These are phyloP conservation scores for Alternaria brassicicola DNA, from an alignment of 2,329 filamentous ascomycete species.

Conservation along the genomic window DNA sequence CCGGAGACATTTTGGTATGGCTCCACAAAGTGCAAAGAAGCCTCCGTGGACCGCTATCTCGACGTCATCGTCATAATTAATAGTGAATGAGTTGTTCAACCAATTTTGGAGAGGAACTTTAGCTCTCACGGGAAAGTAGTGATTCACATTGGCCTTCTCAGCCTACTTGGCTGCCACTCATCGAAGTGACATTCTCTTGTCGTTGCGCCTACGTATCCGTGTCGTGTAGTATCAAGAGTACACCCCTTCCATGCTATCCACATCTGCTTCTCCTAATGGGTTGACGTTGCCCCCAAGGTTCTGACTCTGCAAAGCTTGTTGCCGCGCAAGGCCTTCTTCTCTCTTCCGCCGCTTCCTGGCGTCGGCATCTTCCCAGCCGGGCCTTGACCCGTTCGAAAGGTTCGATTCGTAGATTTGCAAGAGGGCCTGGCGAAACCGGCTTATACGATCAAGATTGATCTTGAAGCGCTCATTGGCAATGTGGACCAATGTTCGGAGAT, in stretches of 20 bases:
- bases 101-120: background rate
- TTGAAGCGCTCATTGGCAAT: slow-evolving; percentile 77
- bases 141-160: background rate
- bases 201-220: background rate
- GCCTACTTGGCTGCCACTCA: background rate
- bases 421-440: slow-evolving; percentile 65
- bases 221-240: background rate
- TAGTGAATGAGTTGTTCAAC: background rate
- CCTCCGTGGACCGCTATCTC: background rate
- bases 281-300: background rate
- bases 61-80: background rate
- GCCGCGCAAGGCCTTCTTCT: slow-evolving; percentile 57
- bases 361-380: slow-evolving; percentile 52
- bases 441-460: slow-evolving; percentile 71
- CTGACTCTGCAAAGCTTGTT: slow-evolving; percentile 45
- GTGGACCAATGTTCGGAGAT: slow-evolving; percentile 69
- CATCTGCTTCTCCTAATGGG: background rate
- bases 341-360: slow-evolving; percentile 49
- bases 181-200: background rate
- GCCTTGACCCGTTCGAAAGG: slow-evolving; percentile 9
- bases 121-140: background rate
- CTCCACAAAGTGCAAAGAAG: background rate
- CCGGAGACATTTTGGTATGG: background rate
- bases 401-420: slow-evolving; percentile 30
- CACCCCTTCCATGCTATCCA: background rate